Conservation (phyloP, 805 yeast genomes). For the Torulaspora maleeae region DNA sequence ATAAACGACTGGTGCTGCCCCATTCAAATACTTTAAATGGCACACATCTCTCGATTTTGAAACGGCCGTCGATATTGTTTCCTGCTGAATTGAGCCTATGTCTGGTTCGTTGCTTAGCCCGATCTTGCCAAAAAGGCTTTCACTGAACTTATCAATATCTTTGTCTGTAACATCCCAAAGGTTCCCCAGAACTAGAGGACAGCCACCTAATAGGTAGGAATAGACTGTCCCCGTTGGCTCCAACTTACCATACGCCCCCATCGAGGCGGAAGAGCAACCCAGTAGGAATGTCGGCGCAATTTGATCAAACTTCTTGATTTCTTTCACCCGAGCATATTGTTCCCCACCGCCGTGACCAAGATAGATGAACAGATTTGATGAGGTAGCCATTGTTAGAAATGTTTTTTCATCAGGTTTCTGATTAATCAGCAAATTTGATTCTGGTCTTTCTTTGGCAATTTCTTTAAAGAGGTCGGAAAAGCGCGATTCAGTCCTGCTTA, state of each 20-base stretch:
- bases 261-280: constrained; percentile 87
- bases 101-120: constrained; percentile 40
- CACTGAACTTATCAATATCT: constrained; percentile 79
- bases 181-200: constrained; percentile 78
- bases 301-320: constrained; percentile 41
- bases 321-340: constrained; percentile 58
- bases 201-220: constrained; percentile 73
- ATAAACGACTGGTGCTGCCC: constrained; percentile 88
- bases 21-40: constrained; percentile 69
- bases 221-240: constrained; percentile 74
- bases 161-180: constrained; percentile 97
- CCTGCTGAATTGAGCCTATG: constrained; percentile 8
- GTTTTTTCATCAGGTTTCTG: constrained; percentile 53
- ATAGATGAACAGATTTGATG: constrained; percentile 57
- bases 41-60: constrained; percentile 60
- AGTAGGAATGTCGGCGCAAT: constrained; percentile 64
- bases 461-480: constrained; percentile 45
- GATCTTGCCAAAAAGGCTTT: constrained; percentile 57
- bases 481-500: constrained; percentile 57
- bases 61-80: constrained; percentile 53
- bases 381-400: constrained; percentile 41
- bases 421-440: constrained; percentile 56
- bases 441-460: constrained; percentile 22
- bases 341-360: constrained; percentile 98
- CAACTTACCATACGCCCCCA: constrained; percentile 52